Evolutionary conservation across 2,329 filamentous ascomycete genomes (phyloP), one percentile per base, ranked within the genome.

Genomic region (Ophiocordyceps sinensis): DNA sequence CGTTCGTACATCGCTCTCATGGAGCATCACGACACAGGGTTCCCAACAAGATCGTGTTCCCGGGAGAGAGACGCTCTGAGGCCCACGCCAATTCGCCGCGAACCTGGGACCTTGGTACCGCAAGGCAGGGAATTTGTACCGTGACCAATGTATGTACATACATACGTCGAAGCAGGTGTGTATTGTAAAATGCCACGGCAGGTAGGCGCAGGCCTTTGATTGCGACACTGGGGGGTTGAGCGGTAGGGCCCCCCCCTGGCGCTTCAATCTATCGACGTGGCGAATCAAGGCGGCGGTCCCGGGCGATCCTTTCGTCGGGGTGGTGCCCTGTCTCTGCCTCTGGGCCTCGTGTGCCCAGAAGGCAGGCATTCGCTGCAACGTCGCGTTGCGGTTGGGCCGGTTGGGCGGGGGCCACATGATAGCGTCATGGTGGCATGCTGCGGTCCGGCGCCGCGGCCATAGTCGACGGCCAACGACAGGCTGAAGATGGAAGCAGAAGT

Each of bases 1-100:
- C 52, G 53, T 59, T 58, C 52, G 53, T 59, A 57, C 57, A 57
- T 57, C 42, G 38, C 40, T 31, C 38, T 12, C 11, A n/a, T n/a
- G 28, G 17, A 23, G 36, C 13, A 9, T 17, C 19, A 23, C 39
- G 19, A 15, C 44, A 43, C 23, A 51, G 44, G 47, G 41, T 42
- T 40, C 43, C 39, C 44, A 46, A 29, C 43, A 38, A 48, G 51
- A 52, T 53, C 51, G 35, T 15, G 32, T 35, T 35, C 3, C 17
- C 14, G 12, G n/a, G 14, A 14, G n/a, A 15, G 13, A 12, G 14
- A 12, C 32, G 9, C 14, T 35, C n/a, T 12, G 32, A 3, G 17
- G 32, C 9, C 32, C 17, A 10, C 14, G 14, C 17, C 32, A 15
- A 15, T 10, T 15, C 31, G 31, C 15, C 31, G 12, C 4, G 13